A percentile compares a stretch with the other conserved stretches of the same genome.
Conservation (phyloP, 192 early-diverging fungal species). For the Entomortierella beljakovae region DNA sequence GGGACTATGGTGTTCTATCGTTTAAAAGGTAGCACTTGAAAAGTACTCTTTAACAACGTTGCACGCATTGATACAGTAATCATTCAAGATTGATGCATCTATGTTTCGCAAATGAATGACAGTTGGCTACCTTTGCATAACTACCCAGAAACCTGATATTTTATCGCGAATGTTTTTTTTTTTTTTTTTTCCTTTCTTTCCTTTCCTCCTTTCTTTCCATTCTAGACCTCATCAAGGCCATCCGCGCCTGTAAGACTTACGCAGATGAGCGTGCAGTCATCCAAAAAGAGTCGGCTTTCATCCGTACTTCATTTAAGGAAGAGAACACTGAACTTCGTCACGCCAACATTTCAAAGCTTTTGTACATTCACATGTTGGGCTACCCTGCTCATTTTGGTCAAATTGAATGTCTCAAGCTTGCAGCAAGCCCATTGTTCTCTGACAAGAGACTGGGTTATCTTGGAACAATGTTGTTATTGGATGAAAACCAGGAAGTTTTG, state of each 20-base stretch:
- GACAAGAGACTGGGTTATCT: conserved; percentile 99
- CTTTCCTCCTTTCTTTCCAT: background rate
- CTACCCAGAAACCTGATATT: background rate
- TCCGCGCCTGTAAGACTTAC: conserved; percentile 97
- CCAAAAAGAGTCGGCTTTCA: conserved; percentile 93
- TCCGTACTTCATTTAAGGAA: conserved; percentile 97
- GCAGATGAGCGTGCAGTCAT: conserved; percentile 99
- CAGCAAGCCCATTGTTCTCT: conserved; percentile 91
- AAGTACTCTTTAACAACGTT: too few species aligned
- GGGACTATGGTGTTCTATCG: conserved; percentile 54
- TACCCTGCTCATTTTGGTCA: conserved; percentile 99
- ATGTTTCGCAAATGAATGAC: too few species aligned
- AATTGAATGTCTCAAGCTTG: conserved; percentile 98
- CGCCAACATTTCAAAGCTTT: conserved; percentile 95
- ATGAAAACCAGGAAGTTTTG: conserved; percentile 97
- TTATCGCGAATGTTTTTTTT: background rate
- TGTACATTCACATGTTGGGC: conserved; percentile 99
- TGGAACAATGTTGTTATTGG: conserved; percentile 96
- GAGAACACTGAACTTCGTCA: conserved; percentile 92
- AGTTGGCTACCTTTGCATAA: too few species aligned
- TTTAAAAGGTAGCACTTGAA: conserved; percentile 35
- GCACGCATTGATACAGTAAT: too few species aligned
- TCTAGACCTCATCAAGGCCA: conserved; percentile 96
- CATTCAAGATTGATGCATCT: too few species aligned
- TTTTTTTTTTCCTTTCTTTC: background rate